Evolutionary conservation across 2,329 filamentous ascomycete species (phyloP), one percentile per base, ranked within the genome.

Genomic region (Colletotrichum camelliae): DNA sequence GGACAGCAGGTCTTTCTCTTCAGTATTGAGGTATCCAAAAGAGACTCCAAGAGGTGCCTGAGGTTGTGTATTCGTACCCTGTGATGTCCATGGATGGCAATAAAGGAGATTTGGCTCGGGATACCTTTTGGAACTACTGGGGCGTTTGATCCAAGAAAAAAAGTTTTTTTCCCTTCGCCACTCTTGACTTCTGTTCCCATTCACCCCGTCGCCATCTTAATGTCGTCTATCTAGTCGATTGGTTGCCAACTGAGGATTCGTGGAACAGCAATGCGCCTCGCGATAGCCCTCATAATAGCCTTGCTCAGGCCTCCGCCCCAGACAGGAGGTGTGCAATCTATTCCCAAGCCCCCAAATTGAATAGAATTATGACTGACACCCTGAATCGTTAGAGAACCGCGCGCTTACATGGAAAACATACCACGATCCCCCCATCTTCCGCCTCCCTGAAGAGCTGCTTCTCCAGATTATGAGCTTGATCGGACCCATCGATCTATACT

Each of bases 371-470:
- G n/a, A n/a, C 43, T 52, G 43, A 52, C 43, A 52, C 10, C n/a
- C n/a, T 13, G 43, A 52, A 21, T 6, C 18, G 6, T 18, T 21
- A 52, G 43, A 7, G 13, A 4, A 21, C 21, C 3, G 2, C 43
- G 18, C 10, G 10, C 43, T 21, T 21, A 6, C n/a, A 21, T 52
- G 43, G 10, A 52, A 21, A 13, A 5, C 43, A 10, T 5, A 52
- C 10, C 5, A 21, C 21, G 4, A 21, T 21, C 9, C n/a, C 7
- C n/a, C 43, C 0, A 52, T 52, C 2, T 52, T 0, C n/a, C 43
- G 43, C n/a, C 43, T 52, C 10, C 43, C 43, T 52, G 18, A 52
- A 3, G 43, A 52, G 43, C n/a, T 52, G 3, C n/a, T 52, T 52
- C 43, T 52, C 4, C n/a, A 7, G n/a, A 52, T 52, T 13, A 52